Conservation (phyloP, 352 stramenopile genomes). For the Globisporangium okanoganense region DNA sequence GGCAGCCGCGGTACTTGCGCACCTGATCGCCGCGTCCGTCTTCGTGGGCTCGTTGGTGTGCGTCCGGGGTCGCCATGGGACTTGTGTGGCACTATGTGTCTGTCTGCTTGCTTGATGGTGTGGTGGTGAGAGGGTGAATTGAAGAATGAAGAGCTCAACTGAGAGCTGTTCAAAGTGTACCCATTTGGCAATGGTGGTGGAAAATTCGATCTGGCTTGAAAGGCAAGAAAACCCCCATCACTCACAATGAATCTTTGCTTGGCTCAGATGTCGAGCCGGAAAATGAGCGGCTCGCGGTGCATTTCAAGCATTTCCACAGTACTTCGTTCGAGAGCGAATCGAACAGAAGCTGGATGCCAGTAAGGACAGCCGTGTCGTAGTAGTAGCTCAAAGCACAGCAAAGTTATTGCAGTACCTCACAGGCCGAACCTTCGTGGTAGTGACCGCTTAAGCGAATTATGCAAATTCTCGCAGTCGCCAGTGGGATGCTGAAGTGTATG, state of each 20-base stretch:
- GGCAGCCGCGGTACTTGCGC: conserved; percentile 30
- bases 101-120: background rate
- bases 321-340: no score
- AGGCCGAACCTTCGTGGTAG: no score
- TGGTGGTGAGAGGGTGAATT: background rate
- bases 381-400: no score
- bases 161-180: background rate
- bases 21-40: conserved; percentile 13
- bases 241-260: background rate
- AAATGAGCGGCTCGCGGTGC: no score
- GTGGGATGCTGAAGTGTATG: no score
- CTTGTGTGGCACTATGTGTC: background rate
- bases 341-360: no score
- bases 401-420: no score
- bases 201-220: background rate
- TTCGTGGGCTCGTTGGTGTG: background rate
- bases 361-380: no score
- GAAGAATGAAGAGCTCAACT: background rate
- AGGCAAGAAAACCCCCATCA: background rate
- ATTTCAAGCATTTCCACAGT: no score
- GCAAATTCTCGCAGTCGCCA: no score
- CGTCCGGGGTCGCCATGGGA: background rate
- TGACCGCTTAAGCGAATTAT: no score
- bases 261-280: no score
- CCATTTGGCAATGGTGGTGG: background rate